Percentiles rank a stretch among this genome's conserved stretches.
Evolutionary conservation across 352 stramenopile genomes (phyloP).

Genomic region (Phytopythium delawarense): DNA sequence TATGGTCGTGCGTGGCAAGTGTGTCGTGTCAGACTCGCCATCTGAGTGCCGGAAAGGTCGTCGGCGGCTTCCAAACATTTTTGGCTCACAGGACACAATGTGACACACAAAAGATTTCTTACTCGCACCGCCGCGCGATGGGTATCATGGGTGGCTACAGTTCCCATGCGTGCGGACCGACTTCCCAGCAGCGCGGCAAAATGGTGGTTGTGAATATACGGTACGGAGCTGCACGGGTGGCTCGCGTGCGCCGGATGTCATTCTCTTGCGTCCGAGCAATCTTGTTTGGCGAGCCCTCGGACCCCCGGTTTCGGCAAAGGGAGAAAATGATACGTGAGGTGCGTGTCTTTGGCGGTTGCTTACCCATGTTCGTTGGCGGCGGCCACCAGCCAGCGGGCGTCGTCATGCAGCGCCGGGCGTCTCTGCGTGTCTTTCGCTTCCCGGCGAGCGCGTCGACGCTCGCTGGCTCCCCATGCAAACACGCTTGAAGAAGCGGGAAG

Average conservation of each 20-base stretch:
- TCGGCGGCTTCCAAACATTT: not conserved
- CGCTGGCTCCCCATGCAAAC: not conserved
- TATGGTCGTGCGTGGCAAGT: too few species aligned
- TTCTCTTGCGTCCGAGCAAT: not conserved
- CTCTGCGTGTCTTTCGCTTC: not conserved
- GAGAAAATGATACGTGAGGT: not conserved
- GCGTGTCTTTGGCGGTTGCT: not conserved
- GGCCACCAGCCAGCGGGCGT: not conserved
- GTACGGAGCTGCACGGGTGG: not conserved
- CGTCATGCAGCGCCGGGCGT: not conserved
- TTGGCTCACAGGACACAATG: not conserved
- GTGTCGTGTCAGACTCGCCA: too few species aligned
- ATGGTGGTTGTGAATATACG: not conserved
- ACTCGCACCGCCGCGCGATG: not conserved
- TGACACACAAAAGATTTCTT: not conserved
- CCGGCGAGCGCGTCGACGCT: not conserved
- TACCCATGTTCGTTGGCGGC: not conserved
- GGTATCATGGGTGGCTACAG: constrained; percentile 1
- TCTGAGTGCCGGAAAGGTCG: too few species aligned
- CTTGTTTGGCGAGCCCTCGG: not conserved
- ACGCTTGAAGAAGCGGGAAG: not conserved
- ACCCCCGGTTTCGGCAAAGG: not conserved
- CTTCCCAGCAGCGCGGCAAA: too few species aligned
- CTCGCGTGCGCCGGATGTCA: not conserved
- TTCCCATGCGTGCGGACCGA: not conserved